Conservation (phyloP, 2,329 filamentous ascomycete species). For the Claviceps purpurea region DNA sequence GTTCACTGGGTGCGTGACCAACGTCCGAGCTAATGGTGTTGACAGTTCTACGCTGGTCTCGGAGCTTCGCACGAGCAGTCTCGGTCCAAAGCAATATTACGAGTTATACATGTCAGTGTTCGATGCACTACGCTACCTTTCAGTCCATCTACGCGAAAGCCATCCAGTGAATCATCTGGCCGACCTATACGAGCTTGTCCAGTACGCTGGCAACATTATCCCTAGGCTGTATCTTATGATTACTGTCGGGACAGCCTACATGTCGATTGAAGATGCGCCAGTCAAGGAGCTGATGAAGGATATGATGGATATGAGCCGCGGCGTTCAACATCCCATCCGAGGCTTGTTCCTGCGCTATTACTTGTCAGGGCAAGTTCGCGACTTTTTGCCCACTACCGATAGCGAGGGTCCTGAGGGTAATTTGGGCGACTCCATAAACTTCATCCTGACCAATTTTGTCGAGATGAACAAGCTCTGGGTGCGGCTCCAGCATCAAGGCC, state of each 20-base stretch:
- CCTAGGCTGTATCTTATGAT: constrained; percentile 97
- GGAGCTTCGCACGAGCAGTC: constrained; percentile 90
- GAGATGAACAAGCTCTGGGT: constrained; percentile 99
- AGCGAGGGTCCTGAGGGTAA: constrained; percentile 91
- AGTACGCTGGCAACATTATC: constrained; percentile 96
- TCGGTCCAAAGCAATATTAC: constrained; percentile 99
- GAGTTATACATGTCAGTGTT: constrained; percentile 99
- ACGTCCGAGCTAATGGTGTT: constrained; percentile 3
- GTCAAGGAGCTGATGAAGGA: constrained; percentile 99
- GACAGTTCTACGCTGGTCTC: constrained; percentile 89
- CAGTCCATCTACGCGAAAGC: constrained; percentile 90
- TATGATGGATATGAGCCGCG: constrained; percentile 99
- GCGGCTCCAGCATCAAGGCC: constrained; percentile 89
- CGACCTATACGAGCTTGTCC: constrained; percentile 93
- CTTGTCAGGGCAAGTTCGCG: constrained; percentile 84
- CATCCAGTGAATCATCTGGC: constrained; percentile 96
- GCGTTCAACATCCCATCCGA: constrained; percentile 91
- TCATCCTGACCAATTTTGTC: constrained; percentile 95
- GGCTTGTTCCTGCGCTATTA: constrained; percentile 95
- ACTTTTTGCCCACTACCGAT: constrained; percentile 68
- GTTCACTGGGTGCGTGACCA: neutral
- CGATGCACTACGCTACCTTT: constrained; percentile 90
- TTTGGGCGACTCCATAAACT: constrained; percentile 93
- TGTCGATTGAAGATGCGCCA: constrained; percentile 94
- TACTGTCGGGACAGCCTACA: constrained; percentile 96